Evolutionary conservation across 75 land plant species (phyloP).

Genomic region (Chamaecyparis obtusa): DNA sequence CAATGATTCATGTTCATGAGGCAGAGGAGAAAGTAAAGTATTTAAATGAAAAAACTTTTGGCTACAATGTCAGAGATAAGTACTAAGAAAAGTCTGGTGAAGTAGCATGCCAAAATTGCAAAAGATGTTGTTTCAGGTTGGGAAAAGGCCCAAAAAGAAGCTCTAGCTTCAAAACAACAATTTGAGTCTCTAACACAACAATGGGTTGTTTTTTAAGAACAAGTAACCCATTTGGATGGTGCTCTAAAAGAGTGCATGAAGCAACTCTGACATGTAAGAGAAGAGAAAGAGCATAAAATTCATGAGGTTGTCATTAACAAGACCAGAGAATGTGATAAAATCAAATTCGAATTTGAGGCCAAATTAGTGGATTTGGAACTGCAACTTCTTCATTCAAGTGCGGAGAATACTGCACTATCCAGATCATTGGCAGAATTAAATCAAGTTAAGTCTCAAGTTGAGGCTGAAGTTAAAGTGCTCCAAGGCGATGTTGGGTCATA

Average conservation of each 20-base stretch:
- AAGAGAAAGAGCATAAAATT: slow-evolving; percentile 78
- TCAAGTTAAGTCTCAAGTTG: slow-evolving; percentile 64
- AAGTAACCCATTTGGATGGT: slow-evolving; percentile 84
- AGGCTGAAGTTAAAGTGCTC: slow-evolving; percentile 65
- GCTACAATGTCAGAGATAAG: slow-evolving; percentile 40
- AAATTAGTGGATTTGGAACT: slow-evolving; percentile 56
- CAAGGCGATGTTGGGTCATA: slow-evolving; percentile 53
- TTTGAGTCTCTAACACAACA: slow-evolving; percentile 63
- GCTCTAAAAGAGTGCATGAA: slow-evolving; percentile 91
- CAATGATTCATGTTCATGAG: slow-evolving; percentile 22
- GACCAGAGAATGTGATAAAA: slow-evolving; percentile 68
- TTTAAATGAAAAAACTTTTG: slow-evolving; percentile 39
- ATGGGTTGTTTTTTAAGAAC: slow-evolving; percentile 63
- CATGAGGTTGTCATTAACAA: slow-evolving; percentile 63
- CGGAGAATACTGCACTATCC: slow-evolving; percentile 63
- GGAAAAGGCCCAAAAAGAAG: slow-evolving; percentile 92
- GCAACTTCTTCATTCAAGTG: slow-evolving; percentile 47
- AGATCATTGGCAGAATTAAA: slow-evolving; percentile 47
- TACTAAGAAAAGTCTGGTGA: slow-evolving; percentile 49
- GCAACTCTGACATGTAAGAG: slow-evolving; percentile 72
- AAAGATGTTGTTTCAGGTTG: slow-evolving; percentile 88
- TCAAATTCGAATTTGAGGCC: slow-evolving; percentile 62
- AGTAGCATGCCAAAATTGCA: slow-evolving; percentile 66
- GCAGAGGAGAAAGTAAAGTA: slow-evolving; percentile 40
- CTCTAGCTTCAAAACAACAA: slow-evolving; percentile 60